Conservation (phyloP, 257 asterid species). For the Linderniella brevidens region DNA sequence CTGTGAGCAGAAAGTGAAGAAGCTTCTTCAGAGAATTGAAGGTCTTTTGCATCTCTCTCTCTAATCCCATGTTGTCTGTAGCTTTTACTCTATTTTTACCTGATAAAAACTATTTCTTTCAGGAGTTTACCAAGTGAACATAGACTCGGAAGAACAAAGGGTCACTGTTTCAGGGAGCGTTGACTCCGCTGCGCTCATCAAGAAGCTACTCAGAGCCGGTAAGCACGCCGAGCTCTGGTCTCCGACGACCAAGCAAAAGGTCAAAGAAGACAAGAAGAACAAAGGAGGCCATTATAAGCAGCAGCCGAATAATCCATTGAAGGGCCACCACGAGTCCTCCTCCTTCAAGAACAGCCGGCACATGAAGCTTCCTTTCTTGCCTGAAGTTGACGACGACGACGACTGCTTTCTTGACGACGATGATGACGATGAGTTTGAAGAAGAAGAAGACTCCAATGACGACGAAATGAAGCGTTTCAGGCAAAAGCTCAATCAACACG, state of each 20-base stretch:
- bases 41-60: conserved; percentile 17
- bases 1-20: conserved; percentile 63
- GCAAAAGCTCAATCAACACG: conserved; percentile 17
- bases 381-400: conserved; percentile 25
- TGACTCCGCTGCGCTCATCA: conserved; percentile 29
- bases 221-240: conserved; percentile 55
- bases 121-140: conserved; percentile 55
- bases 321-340: conserved; percentile 23
- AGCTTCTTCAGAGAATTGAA: conserved; percentile 49
- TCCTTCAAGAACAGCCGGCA: too few species aligned
- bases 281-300: conserved; percentile 25
- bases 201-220: conserved; percentile 33
- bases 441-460: conserved; percentile 10
- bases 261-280: conserved; percentile 14
- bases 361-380: conserved; percentile 18
- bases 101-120: too few species aligned
- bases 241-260: conserved; percentile 16
- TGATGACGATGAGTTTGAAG: conserved; percentile 12
- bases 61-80: not conserved
- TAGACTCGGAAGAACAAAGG: conserved; percentile 45
- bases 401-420: conserved; percentile 15
- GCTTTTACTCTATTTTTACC: too few species aligned
- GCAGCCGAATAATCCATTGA: conserved; percentile 11
- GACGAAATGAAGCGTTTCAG: conserved; percentile 23
- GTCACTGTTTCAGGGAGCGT: conserved; percentile 43